Base-by-base conservation (phyloP, 2,329 filamentous ascomycete genomes). In the Fusarium sacchari region DNA sequence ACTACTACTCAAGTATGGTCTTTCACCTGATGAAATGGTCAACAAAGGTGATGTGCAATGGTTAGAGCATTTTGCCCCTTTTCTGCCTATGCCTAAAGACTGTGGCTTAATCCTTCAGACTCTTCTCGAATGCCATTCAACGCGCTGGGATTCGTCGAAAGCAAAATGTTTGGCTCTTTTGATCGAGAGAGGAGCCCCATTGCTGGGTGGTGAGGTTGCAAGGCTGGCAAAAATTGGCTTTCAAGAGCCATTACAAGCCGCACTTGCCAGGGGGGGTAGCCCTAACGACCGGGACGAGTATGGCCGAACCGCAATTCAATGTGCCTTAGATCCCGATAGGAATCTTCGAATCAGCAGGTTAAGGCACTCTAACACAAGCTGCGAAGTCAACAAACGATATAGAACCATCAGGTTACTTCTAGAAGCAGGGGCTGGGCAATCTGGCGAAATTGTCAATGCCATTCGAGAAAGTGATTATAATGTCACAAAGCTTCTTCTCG, bases 61-160 rank as follows among this genome's bases (percentile, higher is more conserved):
- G 39, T n/a, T 42, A 42, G 1, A 15, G 7, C 9, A 42, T 42
- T 42, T 42, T 22, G 0, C 8, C 14, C 0, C 0, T 15, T 7
- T 1, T 1, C 12, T 22, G 12, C 39, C 14, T 8, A n/a, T n/a
- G 6, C 22, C 22, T n/a, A 22, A 15, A 13, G 13, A 42, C 6
- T 7, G 8, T 6, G 4, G 12, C n/a, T 15, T 22, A 42, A 42
- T 42, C 39, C 39, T 42, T 42, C 22, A 42, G 15, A 42, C 1
- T n/a, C 22, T 42, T 42, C 22, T 42, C 7, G 2, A 15, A n/a
- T 7, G 1, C 12, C 39, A 1, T 6, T 8, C 15, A 6, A 42
- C 5, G 8, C 1, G 8, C 7, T 42, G 39, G 39, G 14, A 42
- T 12, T 4, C 20, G 7, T 42, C 39, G 22, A 42, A n/a, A n/a